Evolutionary conservation across 1,139 yeast species (phyloP).

Genomic region (Geotrichum restrictum): DNA sequence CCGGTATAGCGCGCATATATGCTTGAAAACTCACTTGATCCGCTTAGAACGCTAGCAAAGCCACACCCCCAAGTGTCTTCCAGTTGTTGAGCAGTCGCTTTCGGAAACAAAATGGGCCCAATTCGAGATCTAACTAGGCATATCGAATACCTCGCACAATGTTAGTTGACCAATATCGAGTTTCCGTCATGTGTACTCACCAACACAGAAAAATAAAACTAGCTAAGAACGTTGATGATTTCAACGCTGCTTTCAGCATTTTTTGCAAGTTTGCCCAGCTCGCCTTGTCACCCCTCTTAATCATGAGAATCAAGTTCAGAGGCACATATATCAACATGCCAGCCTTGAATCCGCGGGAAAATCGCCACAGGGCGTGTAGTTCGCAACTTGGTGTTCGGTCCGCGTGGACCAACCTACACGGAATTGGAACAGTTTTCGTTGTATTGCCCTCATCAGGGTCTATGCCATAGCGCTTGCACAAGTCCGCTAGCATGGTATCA

Average conservation of each 20-base stretch:
- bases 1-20: too few relatives aligned
- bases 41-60: slow-evolving; percentile 40
- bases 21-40: slow-evolving; percentile 34
- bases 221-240: slow-evolving; percentile 44
- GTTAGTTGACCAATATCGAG: too few relatives aligned
- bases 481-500: slow-evolving; percentile 18
- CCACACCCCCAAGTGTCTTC: slow-evolving; percentile 41
- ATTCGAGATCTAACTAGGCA: slow-evolving; percentile 41
- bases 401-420: slow-evolving; percentile 42
- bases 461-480: slow-evolving; percentile 34
- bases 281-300: slow-evolving; percentile 20
- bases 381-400: slow-evolving; percentile 41
- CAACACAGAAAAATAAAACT: slow-evolving; percentile 41
- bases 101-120: slow-evolving; percentile 36
- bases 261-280: slow-evolving; percentile 7
- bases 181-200: slow-evolving; percentile 24
- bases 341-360: slow-evolving; percentile 39
- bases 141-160: slow-evolving; percentile 32
- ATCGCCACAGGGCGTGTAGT: slow-evolving; percentile 41
- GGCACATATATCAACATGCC: slow-evolving; percentile 36
- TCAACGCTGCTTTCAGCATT: slow-evolving; percentile 26
- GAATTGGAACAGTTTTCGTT: slow-evolving; percentile 36
- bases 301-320: slow-evolving; percentile 26
- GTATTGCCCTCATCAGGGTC: slow-evolving; percentile 35
- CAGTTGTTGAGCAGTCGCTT: slow-evolving; percentile 33